These are phyloP conservation scores for Lachnellula arida DNA, from an alignment of 2,329 filamentous ascomycete genomes.

Conservation along the genomic window DNA sequence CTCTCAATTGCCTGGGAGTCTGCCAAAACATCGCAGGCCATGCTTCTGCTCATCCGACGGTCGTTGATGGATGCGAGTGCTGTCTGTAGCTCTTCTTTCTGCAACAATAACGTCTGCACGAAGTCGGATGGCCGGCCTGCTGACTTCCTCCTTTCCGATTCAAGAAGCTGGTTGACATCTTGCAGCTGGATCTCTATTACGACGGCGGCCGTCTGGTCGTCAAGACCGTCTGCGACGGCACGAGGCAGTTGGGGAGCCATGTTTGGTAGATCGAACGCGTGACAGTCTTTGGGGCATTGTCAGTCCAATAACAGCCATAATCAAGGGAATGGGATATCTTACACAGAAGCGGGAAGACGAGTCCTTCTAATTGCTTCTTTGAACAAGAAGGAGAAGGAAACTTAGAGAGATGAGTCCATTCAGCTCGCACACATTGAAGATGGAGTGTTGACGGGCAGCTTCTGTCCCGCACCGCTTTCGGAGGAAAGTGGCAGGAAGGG, in stretches of 20 bases:
- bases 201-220: background rate
- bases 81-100: constrained; percentile 7
- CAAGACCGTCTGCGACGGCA: background rate
- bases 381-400: no score
- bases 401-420: no score
- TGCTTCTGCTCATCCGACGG: background rate
- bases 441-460: no score
- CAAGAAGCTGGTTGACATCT: constrained; percentile 1
- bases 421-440: no score
- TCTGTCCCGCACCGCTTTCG: no score
- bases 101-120: background rate
- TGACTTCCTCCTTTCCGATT: background rate
- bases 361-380: no score
- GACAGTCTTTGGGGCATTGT: background rate
- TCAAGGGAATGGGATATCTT: no score
- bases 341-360: no score
- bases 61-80: background rate
- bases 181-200: constrained; percentile 7
- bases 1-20: background rate
- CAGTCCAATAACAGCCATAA: no score
- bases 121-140: background rate
- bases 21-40: background rate
- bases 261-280: background rate
- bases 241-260: background rate
- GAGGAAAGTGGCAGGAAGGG: no score